A percentile compares a stretch with the other conserved stretches of the same genome.
Conservation (phyloP, 163 green algal species). For the Scenedesmus sp. region DNA sequence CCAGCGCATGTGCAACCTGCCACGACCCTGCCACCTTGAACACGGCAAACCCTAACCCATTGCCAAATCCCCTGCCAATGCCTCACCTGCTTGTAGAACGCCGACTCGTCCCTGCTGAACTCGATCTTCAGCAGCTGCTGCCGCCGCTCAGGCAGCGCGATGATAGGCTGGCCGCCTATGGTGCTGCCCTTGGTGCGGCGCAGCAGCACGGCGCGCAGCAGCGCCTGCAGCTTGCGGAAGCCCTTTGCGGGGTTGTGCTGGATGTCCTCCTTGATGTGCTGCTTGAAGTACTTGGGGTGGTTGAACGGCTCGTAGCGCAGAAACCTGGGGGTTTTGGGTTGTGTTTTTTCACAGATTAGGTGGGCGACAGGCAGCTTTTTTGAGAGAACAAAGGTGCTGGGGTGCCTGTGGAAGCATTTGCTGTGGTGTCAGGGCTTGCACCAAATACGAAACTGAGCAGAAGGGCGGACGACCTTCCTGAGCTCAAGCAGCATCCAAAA, state of each 20-base stretch:
- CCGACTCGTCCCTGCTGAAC: conserved; percentile 59
- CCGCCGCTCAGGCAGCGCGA: conserved; percentile 72
- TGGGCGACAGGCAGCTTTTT: background rate
- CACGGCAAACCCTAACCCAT: background rate
- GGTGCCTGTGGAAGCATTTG: too few relatives aligned
- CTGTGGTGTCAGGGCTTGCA: too few relatives aligned
- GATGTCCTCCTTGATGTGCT: conserved; percentile 81
- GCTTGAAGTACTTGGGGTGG: conserved; percentile 76
- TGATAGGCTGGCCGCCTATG: conserved; percentile 87
- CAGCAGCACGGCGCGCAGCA: conserved; percentile 80
- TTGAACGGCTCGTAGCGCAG: conserved; percentile 87
- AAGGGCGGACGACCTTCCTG: too few relatives aligned
- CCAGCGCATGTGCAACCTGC: too few relatives aligned
- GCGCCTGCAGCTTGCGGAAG: conserved; percentile 67
- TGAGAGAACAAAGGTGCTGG: too few relatives aligned
- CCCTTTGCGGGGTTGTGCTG: conserved; percentile 56
- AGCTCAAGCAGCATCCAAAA: too few relatives aligned
- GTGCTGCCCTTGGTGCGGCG: conserved; percentile 85
- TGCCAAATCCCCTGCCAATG: background rate
- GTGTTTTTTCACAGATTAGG: too few relatives aligned
- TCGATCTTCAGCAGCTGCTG: conserved; percentile 61
- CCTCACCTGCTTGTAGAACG: conserved; percentile 49
- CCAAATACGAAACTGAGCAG: too few relatives aligned
- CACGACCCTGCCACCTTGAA: too few relatives aligned
- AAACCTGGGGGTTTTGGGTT: conserved; percentile 64